Percentiles rank a stretch among this genome's conserved stretches.
These are phyloP conservation scores for Colletotrichum sp. DNA, from an alignment of 2,329 filamentous ascomycete species.

Conservation along the genomic window DNA sequence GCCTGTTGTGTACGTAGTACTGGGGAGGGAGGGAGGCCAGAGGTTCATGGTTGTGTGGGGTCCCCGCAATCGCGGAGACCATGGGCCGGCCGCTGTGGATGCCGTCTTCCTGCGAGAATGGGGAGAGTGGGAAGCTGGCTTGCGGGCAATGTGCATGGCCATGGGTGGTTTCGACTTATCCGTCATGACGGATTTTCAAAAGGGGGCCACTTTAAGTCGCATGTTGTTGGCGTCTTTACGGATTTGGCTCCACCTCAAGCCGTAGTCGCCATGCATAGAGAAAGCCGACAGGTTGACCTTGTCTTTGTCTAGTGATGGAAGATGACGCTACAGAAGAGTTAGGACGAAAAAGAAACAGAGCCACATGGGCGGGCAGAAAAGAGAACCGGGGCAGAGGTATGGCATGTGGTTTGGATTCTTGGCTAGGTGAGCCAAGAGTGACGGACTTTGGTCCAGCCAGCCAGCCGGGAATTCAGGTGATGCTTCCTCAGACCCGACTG, in stretches of 20 bases:
- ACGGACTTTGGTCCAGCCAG: background rate
- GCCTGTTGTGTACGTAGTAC: background rate
- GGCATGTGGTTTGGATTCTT: background rate
- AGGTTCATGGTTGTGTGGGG: background rate
- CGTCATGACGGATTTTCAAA: conserved; percentile 9
- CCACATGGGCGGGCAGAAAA: background rate
- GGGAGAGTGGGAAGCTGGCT: background rate
- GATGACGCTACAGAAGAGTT: background rate
- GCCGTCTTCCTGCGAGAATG: background rate
- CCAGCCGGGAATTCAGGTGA: background rate
- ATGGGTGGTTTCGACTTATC: background rate
- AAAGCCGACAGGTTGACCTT: background rate
- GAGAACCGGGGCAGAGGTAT: background rate
- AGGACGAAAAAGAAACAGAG: background rate
- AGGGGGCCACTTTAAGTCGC: background rate
- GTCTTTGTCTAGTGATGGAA: background rate
- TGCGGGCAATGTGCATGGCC: background rate
- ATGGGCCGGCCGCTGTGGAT: conserved; percentile 1
- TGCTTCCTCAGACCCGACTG: background rate
- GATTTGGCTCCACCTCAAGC: conserved; percentile 3
- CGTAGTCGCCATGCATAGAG: background rate
- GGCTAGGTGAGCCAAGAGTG: background rate
- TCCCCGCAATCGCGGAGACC: conserved; percentile 16
- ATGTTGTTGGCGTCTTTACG: background rate
- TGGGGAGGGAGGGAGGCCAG: background rate